A percentile compares a stretch with the other conserved stretches of the same genome.
Conservation (phyloP, 805 yeast genomes). For the Lachancea waltii region DNA sequence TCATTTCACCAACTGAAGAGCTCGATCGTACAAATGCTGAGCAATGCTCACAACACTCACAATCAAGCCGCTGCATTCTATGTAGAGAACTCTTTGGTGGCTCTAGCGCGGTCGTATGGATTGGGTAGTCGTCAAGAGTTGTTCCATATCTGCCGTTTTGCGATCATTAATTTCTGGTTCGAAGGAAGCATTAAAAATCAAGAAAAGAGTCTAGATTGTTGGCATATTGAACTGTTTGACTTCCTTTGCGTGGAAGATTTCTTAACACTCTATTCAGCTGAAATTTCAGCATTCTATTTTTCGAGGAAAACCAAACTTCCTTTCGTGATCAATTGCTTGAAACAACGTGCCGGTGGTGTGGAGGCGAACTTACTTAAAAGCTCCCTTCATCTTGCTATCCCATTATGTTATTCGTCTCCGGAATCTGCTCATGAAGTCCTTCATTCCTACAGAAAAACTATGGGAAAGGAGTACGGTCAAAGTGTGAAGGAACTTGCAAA, state of each 20-base stretch:
- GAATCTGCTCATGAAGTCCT: constrained; percentile 13
- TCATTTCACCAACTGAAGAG: constrained; percentile 21
- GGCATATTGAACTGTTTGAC: constrained; percentile 21
- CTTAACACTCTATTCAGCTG: constrained; percentile 12
- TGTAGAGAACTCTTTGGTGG: constrained; percentile 1
- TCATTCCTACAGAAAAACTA: constrained; percentile 7
- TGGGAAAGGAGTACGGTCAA: constrained; percentile 11
- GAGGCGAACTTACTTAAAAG: constrained; percentile 13
- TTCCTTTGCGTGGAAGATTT: constrained; percentile 14
- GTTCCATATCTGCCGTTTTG: constrained; percentile 22
- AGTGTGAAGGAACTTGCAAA: not conserved
- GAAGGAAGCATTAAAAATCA: constrained; percentile 2
- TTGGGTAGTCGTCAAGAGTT: constrained; percentile 10
- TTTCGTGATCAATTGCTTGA: constrained; percentile 11
- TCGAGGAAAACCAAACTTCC: constrained; percentile 13
- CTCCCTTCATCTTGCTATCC: constrained; percentile 14
- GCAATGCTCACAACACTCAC: constrained; percentile 7
- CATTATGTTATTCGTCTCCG: constrained; percentile 15
- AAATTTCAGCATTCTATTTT: constrained; percentile 18
- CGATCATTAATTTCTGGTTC: constrained; percentile 19
- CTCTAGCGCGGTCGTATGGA: not conserved
- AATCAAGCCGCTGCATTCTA: constrained; percentile 23
- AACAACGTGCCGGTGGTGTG: constrained; percentile 4
- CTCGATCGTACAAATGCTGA: constrained; percentile 15
- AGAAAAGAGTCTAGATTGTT: constrained; percentile 5